A percentile compares a stretch with the other conserved stretches of the same genome.
phyloP scores from a whole-genome alignment of 768 basidiomycete species.

The Lactifluus volemus region DNA sequence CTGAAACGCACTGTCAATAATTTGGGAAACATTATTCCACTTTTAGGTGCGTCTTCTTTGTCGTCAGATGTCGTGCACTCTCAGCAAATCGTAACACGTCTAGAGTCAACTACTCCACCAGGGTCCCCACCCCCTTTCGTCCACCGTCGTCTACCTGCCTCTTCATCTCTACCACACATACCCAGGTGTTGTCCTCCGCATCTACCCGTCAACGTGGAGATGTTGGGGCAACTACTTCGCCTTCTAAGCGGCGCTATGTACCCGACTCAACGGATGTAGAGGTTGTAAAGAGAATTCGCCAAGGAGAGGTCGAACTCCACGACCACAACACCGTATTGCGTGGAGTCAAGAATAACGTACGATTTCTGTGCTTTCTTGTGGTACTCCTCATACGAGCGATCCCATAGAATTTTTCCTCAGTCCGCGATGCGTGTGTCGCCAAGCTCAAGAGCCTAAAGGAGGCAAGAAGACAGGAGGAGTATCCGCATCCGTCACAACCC shows the following conservation, averaged over 20 bases:
- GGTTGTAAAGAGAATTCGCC: slow-evolving; percentile 76
- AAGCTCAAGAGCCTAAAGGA: slow-evolving; percentile 76
- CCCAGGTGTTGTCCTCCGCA: slow-evolving; percentile 21
- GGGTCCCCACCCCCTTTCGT: slow-evolving; percentile 33
- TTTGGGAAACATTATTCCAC: slow-evolving; percentile 25
- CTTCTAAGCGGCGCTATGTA: slow-evolving; percentile 71
- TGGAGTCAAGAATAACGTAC: slow-evolving; percentile 75
- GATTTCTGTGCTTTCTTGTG: slow-evolving; percentile 23
- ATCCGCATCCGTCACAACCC: slow-evolving; percentile 27
- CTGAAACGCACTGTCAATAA: too few species aligned
- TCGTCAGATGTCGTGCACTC: background rate
- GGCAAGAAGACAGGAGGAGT: slow-evolving; percentile 43
- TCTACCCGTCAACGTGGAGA: slow-evolving; percentile 17
- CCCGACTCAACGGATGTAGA: slow-evolving; percentile 72
- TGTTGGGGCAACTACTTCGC: slow-evolving; percentile 21
- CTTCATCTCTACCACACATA: slow-evolving; percentile 17
- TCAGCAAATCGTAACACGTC: background rate
- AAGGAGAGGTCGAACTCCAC: slow-evolving; percentile 65
- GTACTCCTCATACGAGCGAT: background rate
- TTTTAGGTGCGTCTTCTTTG: slow-evolving; percentile 31
- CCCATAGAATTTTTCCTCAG: slow-evolving; percentile 70
- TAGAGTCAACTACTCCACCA: slow-evolving; percentile 53
- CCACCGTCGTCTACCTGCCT: slow-evolving; percentile 1
- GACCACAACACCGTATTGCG: slow-evolving; percentile 79
- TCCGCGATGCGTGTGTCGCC: slow-evolving; percentile 58